These are phyloP conservation scores for Coemansia sp. DNA, from an alignment of 192 early-diverging fungal species.

Conservation along the genomic window DNA sequence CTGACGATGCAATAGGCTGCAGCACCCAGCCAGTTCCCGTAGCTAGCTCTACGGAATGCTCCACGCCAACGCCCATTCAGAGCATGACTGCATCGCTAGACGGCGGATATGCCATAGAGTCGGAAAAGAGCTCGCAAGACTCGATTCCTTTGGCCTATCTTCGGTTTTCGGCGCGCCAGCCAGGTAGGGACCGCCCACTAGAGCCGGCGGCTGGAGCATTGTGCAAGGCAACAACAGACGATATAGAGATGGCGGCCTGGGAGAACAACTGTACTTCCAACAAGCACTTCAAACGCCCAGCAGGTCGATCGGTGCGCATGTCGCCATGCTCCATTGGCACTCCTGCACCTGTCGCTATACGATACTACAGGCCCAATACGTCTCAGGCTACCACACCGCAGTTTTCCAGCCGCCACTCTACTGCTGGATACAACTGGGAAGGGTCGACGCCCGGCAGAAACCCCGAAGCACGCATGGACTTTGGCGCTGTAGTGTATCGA, in stretches of 20 bases:
- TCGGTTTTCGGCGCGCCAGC: background rate
- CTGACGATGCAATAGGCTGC: background rate
- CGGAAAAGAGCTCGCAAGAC: constrained; percentile 16
- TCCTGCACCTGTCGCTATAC: constrained; percentile 26
- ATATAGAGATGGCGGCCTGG: constrained; percentile 13
- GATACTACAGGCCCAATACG: constrained; percentile 19
- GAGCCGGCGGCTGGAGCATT: background rate
- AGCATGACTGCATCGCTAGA: background rate
- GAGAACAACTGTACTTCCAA: background rate
- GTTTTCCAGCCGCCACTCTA: constrained; percentile 1
- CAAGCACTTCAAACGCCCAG: background rate
- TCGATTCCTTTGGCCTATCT: constrained; percentile 1
- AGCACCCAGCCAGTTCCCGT: constrained; percentile 2
- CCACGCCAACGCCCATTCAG: constrained; percentile 1
- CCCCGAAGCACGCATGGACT: background rate
- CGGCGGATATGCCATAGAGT: constrained; percentile 32
- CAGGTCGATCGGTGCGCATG: background rate
- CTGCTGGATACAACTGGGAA: constrained; percentile 12
- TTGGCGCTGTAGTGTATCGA: constrained; percentile 23
- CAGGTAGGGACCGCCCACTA: background rate
- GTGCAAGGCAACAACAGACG: constrained; percentile 1
- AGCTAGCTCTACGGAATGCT: background rate
- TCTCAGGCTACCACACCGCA: constrained; percentile 21
- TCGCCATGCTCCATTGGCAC: constrained; percentile 11
- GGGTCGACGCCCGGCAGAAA: background rate